Base-by-base conservation (phyloP, 225 moss, liverwort and hornwort genomes). In the Bryum argenteum region DNA sequence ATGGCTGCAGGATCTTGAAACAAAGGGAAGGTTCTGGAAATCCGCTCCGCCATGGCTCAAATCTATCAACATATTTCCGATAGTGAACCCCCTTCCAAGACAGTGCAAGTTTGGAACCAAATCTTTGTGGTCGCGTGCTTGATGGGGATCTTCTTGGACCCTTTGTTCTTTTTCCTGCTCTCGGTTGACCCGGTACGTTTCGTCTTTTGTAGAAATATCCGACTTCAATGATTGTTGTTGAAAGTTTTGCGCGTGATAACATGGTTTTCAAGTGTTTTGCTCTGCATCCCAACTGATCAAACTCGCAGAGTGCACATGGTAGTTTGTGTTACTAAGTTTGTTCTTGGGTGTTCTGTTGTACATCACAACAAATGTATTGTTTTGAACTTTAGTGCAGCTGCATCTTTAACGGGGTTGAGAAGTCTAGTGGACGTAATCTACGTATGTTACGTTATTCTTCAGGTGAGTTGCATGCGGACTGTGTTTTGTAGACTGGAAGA, bases 91-190 rank as follows among this genome's bases (percentile, higher is more conserved):
- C 33, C 93, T 55, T 83, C 89, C 23, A 94, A 89, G 83, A 38
- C 65, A 18, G 77, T 91, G 41, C 89, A 85, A 20, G 82, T 63
- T 3, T 94, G 91, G 91, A 91, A 91, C 87, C 91, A 94, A 58
- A 37, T 88, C 74, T 91, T 94, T 52, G 88, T 86, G 53, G 89
- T 94, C 78, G 85, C 90, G 58, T 87, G 88, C 47, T 75, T 90
- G 33, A 74, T 91, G 26, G 91, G 91, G 38, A 76, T 87, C 51
- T 94, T 94, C 70, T 72, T 90, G 62, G 94, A 94, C 79, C 91
- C 94, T 17, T 54, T 94, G 0, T 94, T 94, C 61, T 91, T 94
- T 75, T 84, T 91, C 70, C 58, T 88, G 65, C 82, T 94, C 61
- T 78, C 86, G 23, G 83, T 91, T 39, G 56, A 71, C 44, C 0